Base-by-base conservation (phyloP, 768 basidiomycete genomes). In the Macrolepiota albuminosa region DNA sequence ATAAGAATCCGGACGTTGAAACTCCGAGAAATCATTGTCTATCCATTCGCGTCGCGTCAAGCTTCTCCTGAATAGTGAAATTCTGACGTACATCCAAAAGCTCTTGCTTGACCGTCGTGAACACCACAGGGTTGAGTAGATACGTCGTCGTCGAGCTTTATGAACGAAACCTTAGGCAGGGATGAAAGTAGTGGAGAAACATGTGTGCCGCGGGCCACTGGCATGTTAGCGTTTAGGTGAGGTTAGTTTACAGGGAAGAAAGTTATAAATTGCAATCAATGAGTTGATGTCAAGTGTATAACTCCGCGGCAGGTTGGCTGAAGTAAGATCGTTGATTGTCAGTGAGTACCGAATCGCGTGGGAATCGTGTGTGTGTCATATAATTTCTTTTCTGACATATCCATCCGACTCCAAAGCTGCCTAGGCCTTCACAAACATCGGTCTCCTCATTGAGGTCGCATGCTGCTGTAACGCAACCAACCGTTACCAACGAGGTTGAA, bases 1-100 rank as follows among this genome's bases (percentile, higher is more conserved):
- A 70, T 97, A 97, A 68, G 92, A 84, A 56, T 93, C 90, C 9
- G 93, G 91, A 61, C 86, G 75, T 62, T 74, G 73, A 67, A 93
- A 95, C 42, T 89, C 84, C 11, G 84, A 82, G 67, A 84, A 84
- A 65, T 90, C 86, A 79, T 79, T 75, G 56, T 75, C 78, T 81
- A 54, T 31, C 40, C 14, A 60, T 43, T 14, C 42, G 39, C 42
- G n/a, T 34, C 46, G 59, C 45, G 56, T 63, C 45, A 58, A 45
- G 31, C 18, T 48, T 2, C 31, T 57, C 16, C 39, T 13, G 45
- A 11, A 56, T 31, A 36, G 45, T 29, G 45, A 48, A 24, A 39
- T 50, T 49, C n/a, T 33, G 46, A 79, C 88, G 65, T 65, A 91
- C 91, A 92, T 60, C 91, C 91, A 74, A 86, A 92, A 21, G 83